Evolutionary conservation across 495 filamentous ascomycete genomes (phyloP), one percentile per base, ranked within the genome.

Genomic region (Lasiosphaeria miniovina): DNA sequence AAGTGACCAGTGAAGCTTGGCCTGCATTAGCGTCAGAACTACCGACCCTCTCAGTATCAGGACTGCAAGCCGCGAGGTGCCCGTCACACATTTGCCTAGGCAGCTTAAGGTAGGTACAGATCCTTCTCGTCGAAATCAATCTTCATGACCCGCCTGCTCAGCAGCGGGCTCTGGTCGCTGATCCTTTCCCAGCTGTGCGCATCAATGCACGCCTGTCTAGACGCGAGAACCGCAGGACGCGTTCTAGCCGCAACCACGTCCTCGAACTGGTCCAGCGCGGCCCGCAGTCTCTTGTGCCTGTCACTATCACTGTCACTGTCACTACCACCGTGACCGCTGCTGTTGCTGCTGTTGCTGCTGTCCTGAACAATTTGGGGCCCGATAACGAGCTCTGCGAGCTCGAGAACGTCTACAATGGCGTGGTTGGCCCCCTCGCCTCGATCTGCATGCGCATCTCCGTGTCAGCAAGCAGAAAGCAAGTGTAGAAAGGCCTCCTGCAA

Each of bases 191-290:
- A 86, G 36, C 82, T 74, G 68, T 88, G 86, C 0, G 86, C 85
- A 67, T 88, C 86, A 1, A 87, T 50, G 64, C 85, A 87, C 1
- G 85, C 86, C 62, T 80, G 79, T 4, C 86, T 72, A 36, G 82
- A 84, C 5, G 79, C 75, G 35, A 83, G 64, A 15, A 87, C 81
- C 3, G 79, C 84, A 0, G 77, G 76, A 6, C 71, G 73, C 0
- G 78, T 72, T 6, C 86, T 74, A 6, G 67, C 52, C n/a, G 81
- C 74, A 56, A 86, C 77, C 36, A 74, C 77, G 9, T 72, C 64
- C 52, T 86, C 83, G 52, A 83, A 88, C 0, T 52, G 60, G 7
- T 74, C 62, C 1, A 88, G 63, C 0, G 75, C 77, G 1, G 57
- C 56, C 24, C 72, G 61, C 41, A 74, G 56, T 17, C 46, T 52